Evolutionary conservation across 2,329 filamentous ascomycete species (phyloP).

Genomic region (Diaporthe citrichinensis): DNA sequence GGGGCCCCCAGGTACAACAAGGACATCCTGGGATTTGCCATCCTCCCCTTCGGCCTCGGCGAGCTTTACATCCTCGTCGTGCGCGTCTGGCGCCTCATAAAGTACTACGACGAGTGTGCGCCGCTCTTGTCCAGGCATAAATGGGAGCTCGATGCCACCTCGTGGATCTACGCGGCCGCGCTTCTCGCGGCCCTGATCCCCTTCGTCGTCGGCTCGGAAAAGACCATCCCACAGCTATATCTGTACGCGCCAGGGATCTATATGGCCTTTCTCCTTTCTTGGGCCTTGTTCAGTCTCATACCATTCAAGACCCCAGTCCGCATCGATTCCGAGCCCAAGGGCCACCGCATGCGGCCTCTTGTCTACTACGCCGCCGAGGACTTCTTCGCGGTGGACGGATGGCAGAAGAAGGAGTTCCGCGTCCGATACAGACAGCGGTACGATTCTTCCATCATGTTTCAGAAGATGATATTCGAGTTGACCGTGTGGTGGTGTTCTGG

Average conservation of each 20-base stretch:
- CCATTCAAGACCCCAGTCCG: slow-evolving; percentile 37
- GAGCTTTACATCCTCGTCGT: slow-evolving; percentile 43
- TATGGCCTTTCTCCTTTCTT: slow-evolving; percentile 38
- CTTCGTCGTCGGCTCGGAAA: slow-evolving; percentile 37
- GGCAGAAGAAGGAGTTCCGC: slow-evolving; percentile 40
- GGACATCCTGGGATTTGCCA: slow-evolving; percentile 76
- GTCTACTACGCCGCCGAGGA: slow-evolving; percentile 42
- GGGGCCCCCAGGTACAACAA: slow-evolving; percentile 33
- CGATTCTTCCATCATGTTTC: slow-evolving; percentile 37
- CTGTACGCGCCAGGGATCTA: slow-evolving; percentile 39
- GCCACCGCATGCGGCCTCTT: slow-evolving; percentile 36
- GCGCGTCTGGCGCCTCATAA: slow-evolving; percentile 34
- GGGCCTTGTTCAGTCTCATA: slow-evolving; percentile 34
- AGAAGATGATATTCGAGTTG: slow-evolving; percentile 40
- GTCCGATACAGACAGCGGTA: slow-evolving; percentile 39
- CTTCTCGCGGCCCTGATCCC: slow-evolving; percentile 38
- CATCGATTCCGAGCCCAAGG: slow-evolving; percentile 37
- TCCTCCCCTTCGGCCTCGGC: slow-evolving; percentile 61
- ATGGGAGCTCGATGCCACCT: slow-evolving; percentile 41
- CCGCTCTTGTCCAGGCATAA: slow-evolving; percentile 37
- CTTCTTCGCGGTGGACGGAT: slow-evolving; percentile 40
- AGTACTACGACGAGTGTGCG: slow-evolving; percentile 37
- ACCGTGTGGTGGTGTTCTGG: slow-evolving; percentile 41
- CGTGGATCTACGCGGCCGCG: slow-evolving; percentile 38
- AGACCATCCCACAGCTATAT: slow-evolving; percentile 36